phyloP scores from a whole-genome alignment of 257 asterid genomes.

The Solanum sejunctum region DNA sequence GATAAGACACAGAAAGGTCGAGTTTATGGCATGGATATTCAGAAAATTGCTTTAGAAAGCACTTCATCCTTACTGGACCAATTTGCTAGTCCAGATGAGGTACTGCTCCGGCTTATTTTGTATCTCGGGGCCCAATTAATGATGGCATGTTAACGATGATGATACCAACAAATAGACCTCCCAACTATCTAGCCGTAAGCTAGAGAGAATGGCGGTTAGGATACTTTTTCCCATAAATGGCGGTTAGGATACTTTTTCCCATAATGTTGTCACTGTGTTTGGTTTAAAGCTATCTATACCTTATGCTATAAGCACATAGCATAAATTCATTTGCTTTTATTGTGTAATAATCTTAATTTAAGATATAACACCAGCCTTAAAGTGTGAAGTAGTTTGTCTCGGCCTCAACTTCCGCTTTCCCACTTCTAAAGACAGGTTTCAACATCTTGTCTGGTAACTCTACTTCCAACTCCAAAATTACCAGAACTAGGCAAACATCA shows the following conservation, averaged over 20 bases:
- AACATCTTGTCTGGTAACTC: not conserved
- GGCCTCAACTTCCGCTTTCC: not conserved
- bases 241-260: not conserved
- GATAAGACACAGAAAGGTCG: conserved; percentile 46
- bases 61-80: conserved; percentile 60
- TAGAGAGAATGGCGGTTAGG: not conserved
- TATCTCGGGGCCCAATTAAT: not conserved
- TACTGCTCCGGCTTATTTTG: conserved; percentile 1
- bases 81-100: conserved; percentile 50
- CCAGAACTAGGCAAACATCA: not conserved
- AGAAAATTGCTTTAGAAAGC: conserved; percentile 59
- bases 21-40: conserved; percentile 80
- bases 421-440: not conserved
- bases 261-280: not conserved
- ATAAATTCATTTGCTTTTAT: not conserved
- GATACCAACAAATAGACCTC: not conserved
- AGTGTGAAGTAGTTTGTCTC: not conserved
- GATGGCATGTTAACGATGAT: not conserved
- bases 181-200: not conserved
- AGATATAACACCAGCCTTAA: not conserved
- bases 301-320: not conserved
- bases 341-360: not conserved
- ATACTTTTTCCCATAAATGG: not conserved
- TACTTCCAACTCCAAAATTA: not conserved
- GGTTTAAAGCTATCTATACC: not conserved